These are phyloP conservation scores for Phialophora tarda DNA, from an alignment of 2,329 filamentous ascomycete species.

Conservation along the genomic window DNA sequence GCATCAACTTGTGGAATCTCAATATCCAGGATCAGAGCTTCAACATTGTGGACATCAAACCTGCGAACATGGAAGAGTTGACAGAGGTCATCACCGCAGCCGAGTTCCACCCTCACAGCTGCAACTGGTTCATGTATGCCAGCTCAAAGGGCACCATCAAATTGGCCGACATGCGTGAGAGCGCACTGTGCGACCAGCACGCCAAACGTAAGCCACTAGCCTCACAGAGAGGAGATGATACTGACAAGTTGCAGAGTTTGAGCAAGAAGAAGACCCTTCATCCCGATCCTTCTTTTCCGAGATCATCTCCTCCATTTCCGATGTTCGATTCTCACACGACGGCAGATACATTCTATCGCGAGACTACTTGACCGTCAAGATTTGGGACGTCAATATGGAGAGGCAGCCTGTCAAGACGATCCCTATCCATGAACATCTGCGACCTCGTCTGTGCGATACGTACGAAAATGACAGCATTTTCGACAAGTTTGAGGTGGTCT, in stretches of 20 bases:
- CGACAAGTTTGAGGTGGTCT: constrained; percentile 99
- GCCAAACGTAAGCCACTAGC: constrained; percentile 76
- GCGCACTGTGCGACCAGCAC: constrained; percentile 92
- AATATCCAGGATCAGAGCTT: constrained; percentile 99
- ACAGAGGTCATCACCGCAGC: constrained; percentile 98
- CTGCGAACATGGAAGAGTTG: constrained; percentile 98
- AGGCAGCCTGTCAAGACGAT: constrained; percentile 97
- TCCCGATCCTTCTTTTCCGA: constrained; percentile 99
- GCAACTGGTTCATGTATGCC: constrained; percentile 99
- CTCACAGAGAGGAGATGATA: neutral
- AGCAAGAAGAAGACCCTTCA: constrained; percentile 96
- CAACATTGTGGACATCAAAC: constrained; percentile 99
- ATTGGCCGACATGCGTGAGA: constrained; percentile 96
- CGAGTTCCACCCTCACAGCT: constrained; percentile 95
- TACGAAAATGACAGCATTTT: constrained; percentile 99
- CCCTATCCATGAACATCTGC: constrained; percentile 95
- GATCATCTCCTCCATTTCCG: constrained; percentile 98
- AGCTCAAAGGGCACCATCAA: constrained; percentile 99
- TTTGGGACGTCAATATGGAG: constrained; percentile 99
- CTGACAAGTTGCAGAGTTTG: constrained; percentile 72
- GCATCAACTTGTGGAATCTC: constrained; percentile 98
- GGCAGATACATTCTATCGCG: constrained; percentile 96
- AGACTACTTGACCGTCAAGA: constrained; percentile 98
- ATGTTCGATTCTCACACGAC: constrained; percentile 95
- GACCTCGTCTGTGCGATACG: constrained; percentile 92